These are phyloP conservation scores for Teunomyces gatunensis DNA, from an alignment of 805 yeast species.

Conservation along the genomic window DNA sequence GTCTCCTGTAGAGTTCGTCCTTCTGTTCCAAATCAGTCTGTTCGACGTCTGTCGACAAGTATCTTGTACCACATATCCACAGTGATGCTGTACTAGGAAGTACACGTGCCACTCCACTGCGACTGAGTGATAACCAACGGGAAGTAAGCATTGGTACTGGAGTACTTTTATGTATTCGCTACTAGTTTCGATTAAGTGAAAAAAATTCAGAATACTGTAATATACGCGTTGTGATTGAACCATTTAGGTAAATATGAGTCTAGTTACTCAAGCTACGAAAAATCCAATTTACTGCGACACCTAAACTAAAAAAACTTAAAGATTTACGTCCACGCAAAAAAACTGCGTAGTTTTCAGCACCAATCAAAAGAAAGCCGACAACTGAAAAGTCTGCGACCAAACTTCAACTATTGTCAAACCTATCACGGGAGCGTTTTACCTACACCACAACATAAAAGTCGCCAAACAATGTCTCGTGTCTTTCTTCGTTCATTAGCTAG, in stretches of 20 bases:
- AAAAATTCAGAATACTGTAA: not conserved
- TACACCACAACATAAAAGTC: constrained; percentile 5
- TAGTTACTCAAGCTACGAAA: not conserved
- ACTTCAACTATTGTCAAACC: constrained; percentile 3
- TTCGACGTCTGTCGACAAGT: constrained; percentile 20
- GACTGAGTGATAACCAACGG: not conserved
- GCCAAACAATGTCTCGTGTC: constrained; percentile 43
- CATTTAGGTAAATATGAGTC: not conserved
- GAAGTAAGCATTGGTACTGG: not conserved
- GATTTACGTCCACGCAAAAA: not conserved
- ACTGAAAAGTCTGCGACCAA: constrained; percentile 4
- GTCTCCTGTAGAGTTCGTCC: constrained; percentile 68
- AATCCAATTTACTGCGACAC: too few species aligned
- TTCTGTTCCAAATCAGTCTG: constrained; percentile 76
- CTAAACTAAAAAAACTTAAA: not conserved
- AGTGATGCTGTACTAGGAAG: not conserved
- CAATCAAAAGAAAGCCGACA: constrained; percentile 3
- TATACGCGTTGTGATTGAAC: not conserved
- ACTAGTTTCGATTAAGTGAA: not conserved
- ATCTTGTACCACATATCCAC: constrained; percentile 3
- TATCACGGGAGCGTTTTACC: constrained; percentile 1
- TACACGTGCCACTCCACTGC: constrained; percentile 1
- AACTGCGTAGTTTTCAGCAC: constrained; percentile 2
- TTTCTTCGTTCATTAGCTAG: constrained; percentile 73
- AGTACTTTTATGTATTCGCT: constrained; percentile 1